Percentiles rank a stretch among this genome's conserved stretches.
These are phyloP conservation scores for Apiotrichum sp. DNA, from an alignment of 1,284 basidiomycete genomes.

Conservation along the genomic window DNA sequence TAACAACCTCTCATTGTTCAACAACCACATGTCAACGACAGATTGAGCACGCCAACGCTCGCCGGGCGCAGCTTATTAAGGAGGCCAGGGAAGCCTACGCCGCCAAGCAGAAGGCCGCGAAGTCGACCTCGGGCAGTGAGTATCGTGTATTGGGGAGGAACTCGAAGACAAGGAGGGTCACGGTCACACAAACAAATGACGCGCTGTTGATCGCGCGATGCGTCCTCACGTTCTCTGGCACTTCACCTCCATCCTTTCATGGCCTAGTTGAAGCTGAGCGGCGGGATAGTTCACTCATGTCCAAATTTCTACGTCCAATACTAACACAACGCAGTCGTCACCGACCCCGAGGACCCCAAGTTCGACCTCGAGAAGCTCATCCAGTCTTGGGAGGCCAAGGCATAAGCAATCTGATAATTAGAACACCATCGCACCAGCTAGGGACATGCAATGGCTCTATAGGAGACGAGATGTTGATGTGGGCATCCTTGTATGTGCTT, in stretches of 20 bases:
- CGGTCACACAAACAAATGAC: no score
- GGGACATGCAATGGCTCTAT: conserved; percentile 12
- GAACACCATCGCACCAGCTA: conserved; percentile 6
- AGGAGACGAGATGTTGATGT: no score
- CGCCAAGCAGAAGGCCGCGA: conserved; percentile 57
- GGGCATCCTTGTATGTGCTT: no score
- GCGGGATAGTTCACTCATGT: no score
- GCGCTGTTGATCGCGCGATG: no score
- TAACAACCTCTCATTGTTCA: no score
- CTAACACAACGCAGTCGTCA: conserved; percentile 58
- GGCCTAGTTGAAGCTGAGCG: no score
- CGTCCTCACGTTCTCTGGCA: no score
- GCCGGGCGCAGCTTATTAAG: conserved; percentile 69
- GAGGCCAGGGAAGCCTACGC: conserved; percentile 89
- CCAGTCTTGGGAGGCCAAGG: conserved; percentile 41
- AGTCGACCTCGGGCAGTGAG: conserved; percentile 17
- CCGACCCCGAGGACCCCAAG: conserved; percentile 87
- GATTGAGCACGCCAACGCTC: conserved; percentile 35
- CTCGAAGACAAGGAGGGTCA: no score
- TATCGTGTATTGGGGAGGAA: neutral
- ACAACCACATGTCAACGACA: neutral
- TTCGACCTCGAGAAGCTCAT: conserved; percentile 96
- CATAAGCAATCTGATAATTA: conserved; percentile 19
- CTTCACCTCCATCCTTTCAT: no score
- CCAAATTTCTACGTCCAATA: no score